Evolutionary conservation across 257 asterid species (phyloP).

Genomic region (Capsicum rhomboideum): DNA sequence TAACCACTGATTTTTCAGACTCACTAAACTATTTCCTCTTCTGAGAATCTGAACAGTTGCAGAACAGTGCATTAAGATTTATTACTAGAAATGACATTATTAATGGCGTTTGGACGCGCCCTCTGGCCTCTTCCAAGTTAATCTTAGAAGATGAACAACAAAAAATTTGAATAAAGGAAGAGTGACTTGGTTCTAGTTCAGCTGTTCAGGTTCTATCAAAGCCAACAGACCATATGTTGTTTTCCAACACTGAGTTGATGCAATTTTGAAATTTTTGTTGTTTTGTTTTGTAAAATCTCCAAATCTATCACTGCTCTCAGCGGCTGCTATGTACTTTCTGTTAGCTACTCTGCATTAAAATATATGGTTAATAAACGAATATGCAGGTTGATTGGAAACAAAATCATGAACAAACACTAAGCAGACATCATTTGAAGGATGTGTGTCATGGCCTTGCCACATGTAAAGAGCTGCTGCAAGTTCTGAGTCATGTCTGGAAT

Average conservation of each 20-base stretch:
- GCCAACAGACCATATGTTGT: conserved; percentile 24
- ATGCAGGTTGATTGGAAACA: conserved; percentile 48
- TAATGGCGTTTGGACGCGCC: background rate
- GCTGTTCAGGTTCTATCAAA: conserved; percentile 42
- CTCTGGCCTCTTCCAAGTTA: background rate
- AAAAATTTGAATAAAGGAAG: background rate
- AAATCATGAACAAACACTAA: conserved; percentile 25
- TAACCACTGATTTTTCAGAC: no score
- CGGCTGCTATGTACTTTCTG: background rate
- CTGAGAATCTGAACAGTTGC: background rate
- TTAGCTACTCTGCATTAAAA: background rate
- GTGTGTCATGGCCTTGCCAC: conserved; percentile 60
- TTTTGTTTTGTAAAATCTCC: background rate
- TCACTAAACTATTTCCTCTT: no score
- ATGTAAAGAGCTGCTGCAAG: conserved; percentile 62
- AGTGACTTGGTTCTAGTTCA: conserved; percentile 25
- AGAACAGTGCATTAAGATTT: background rate
- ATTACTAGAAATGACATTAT: background rate
- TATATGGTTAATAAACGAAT: background rate
- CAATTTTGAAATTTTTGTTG: background rate
- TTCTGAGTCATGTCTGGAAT: conserved; percentile 42
- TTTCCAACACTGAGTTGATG: background rate
- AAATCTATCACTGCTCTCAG: background rate
- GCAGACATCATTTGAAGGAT: conserved; percentile 42
- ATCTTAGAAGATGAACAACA: conserved; percentile 22